Conservation (phyloP, 106 monocot species). For the Acorus gramineus region DNA sequence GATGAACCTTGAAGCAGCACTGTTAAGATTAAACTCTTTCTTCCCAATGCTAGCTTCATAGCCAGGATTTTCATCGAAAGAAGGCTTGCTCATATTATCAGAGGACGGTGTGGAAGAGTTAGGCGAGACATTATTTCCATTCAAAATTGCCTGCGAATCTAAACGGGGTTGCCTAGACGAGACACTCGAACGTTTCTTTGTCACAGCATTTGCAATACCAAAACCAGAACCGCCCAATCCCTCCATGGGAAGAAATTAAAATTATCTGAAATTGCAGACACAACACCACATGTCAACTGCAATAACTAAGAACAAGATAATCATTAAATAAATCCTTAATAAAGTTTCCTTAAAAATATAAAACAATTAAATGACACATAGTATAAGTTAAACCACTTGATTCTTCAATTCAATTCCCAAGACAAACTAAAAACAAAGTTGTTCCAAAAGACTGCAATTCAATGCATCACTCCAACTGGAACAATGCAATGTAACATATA, state of each 20-base stretch:
- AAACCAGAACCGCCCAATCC: slow-evolving; percentile 5
- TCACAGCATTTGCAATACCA: neutral
- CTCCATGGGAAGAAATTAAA: slow-evolving; percentile 1
- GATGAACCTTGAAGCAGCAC: slow-evolving; percentile 8
- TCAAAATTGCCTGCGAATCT: slow-evolving; percentile 2
- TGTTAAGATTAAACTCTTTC: slow-evolving; percentile 49
- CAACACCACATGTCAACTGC: no score
- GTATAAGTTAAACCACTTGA: no score
- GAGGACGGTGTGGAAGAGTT: slow-evolving; percentile 1
- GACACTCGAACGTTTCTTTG: slow-evolving; percentile 20
- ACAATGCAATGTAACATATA: no score
- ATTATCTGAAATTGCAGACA: no score
- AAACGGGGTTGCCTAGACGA: slow-evolving; percentile 15
- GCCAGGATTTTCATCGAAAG: slow-evolving; percentile 9
- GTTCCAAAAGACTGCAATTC: no score
- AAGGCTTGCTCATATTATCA: neutral
- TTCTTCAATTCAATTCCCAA: no score
- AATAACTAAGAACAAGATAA: no score
- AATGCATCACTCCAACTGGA: no score
- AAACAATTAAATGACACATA: no score
- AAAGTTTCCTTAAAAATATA: no score
- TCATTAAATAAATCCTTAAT: no score
- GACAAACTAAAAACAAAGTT: no score
- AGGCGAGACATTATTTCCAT: neutral
- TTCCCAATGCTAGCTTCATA: slow-evolving; percentile 15